Evolutionary conservation across 1,139 yeast genomes (phyloP).

Genomic region (Geotrichum klebahnii): DNA sequence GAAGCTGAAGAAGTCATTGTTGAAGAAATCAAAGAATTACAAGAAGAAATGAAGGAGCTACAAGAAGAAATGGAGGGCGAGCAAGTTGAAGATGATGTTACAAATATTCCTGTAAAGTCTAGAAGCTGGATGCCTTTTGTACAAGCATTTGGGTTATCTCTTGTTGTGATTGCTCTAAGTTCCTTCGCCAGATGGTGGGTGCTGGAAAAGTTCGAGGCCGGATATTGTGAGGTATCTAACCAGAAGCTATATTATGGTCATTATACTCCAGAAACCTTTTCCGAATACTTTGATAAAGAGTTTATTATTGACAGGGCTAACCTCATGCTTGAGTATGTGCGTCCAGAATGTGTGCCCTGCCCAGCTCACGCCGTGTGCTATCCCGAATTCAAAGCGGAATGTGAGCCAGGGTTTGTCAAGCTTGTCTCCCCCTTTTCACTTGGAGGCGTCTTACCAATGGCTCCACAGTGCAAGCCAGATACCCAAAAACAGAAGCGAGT

Average conservation of each 20-base stretch:
- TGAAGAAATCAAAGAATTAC: conserved; percentile 9
- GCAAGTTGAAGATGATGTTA: conserved; percentile 34
- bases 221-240: conserved; percentile 39
- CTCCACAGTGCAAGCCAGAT: conserved; percentile 69
- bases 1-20: conserved; percentile 2
- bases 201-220: conserved; percentile 34
- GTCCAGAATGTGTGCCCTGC: conserved; percentile 70
- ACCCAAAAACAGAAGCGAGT: conserved; percentile 66
- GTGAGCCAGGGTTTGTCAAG: conserved; percentile 65
- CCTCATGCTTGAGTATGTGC: conserved; percentile 33
- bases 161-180: conserved; percentile 22
- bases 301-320: conserved; percentile 27
- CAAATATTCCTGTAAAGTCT: conserved; percentile 27
- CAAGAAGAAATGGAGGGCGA: conserved; percentile 23
- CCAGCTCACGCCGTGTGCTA: conserved; percentile 79
- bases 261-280: conserved; percentile 9
- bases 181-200: conserved; percentile 35
- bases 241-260: conserved; percentile 18
- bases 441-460: conserved; percentile 56
- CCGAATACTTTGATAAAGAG: conserved; percentile 21
- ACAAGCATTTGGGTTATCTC: conserved; percentile 16
- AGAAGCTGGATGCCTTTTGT: neutral
- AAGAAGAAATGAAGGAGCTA: conserved; percentile 18
- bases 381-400: conserved; percentile 54
- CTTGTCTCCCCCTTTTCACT: conserved; percentile 48